A percentile compares a stretch with the other conserved stretches of the same genome.
These are phyloP conservation scores for Ambrosiella xylebori DNA, from an alignment of 2,329 filamentous ascomycete species.

Conservation along the genomic window DNA sequence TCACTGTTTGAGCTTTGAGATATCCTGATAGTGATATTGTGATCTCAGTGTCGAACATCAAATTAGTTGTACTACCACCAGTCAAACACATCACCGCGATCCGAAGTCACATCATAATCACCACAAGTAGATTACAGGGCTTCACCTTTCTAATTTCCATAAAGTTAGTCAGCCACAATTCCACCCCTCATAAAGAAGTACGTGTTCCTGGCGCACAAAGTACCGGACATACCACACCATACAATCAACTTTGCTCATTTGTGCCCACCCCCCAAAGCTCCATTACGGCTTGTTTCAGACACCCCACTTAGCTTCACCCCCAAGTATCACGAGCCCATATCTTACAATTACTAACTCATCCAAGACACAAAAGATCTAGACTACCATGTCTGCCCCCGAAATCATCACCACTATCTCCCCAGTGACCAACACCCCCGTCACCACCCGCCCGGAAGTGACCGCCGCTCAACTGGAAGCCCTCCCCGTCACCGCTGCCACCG, in stretches of 20 bases:
- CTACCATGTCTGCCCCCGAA: conserved; percentile 41
- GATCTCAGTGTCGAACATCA: background rate
- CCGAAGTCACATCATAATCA: background rate
- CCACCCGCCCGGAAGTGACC: conserved; percentile 62
- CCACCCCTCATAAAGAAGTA: background rate
- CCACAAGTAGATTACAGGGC: background rate
- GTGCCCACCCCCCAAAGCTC: background rate
- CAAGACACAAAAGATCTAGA: background rate
- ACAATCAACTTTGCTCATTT: background rate
- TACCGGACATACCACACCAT: background rate
- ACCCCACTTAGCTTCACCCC: background rate
- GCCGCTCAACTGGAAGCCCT: conserved; percentile 51
- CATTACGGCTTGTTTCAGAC: background rate
- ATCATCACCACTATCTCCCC: conserved; percentile 70
- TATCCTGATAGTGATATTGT: background rate
- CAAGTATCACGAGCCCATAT: background rate
- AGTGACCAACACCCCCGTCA: conserved; percentile 66
- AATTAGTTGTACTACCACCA: background rate
- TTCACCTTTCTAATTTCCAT: background rate
- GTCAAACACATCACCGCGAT: background rate
- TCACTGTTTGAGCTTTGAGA: background rate
- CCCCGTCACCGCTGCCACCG: conserved; percentile 53
- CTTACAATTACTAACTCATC: background rate
- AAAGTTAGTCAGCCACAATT: background rate
- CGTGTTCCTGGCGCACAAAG: background rate